These are phyloP conservation scores for Candida dendrica DNA, from an alignment of 805 yeast genomes.

Conservation along the genomic window DNA sequence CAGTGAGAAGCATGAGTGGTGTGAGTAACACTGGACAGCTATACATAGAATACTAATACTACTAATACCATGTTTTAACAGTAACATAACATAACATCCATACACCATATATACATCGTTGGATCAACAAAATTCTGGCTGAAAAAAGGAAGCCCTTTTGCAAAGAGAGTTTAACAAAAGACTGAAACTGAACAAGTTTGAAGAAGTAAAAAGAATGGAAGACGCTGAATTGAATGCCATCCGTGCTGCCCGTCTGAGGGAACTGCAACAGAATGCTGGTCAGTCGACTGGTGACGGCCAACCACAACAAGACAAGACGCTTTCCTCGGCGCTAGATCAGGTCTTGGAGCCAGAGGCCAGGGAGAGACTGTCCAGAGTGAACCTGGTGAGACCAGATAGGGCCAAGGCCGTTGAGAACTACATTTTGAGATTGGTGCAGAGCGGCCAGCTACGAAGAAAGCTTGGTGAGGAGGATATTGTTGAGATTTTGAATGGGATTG, in stretches of 20 bases:
- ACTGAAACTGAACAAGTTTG: neutral
- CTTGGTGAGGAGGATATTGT: constrained; percentile 80
- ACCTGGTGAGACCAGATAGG: constrained; percentile 86
- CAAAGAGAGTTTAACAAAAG: too few relatives aligned
- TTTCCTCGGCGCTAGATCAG: constrained; percentile 41
- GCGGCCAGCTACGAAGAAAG: constrained; percentile 71
- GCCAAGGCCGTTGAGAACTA: constrained; percentile 84
- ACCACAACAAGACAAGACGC: constrained; percentile 6
- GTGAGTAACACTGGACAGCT: too few relatives aligned
- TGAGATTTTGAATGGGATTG: constrained; percentile 72
- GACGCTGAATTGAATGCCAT: constrained; percentile 84
- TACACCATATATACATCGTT: neutral
- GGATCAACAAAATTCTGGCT: too few relatives aligned
- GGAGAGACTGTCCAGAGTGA: constrained; percentile 78
- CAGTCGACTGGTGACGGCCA: constrained; percentile 15
- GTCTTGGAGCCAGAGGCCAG: constrained; percentile 77
- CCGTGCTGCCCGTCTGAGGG: constrained; percentile 86
- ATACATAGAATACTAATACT: too few relatives aligned
- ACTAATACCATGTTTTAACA: too few relatives aligned
- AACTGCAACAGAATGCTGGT: constrained; percentile 57
- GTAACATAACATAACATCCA: neutral
- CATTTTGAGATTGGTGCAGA: constrained; percentile 59
- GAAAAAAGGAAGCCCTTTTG: too few relatives aligned
- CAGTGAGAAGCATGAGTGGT: too few relatives aligned
- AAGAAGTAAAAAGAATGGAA: constrained; percentile 45